Conservation (phyloP, 1,284 basidiomycete species). For the Moesziomyces sp. region DNA sequence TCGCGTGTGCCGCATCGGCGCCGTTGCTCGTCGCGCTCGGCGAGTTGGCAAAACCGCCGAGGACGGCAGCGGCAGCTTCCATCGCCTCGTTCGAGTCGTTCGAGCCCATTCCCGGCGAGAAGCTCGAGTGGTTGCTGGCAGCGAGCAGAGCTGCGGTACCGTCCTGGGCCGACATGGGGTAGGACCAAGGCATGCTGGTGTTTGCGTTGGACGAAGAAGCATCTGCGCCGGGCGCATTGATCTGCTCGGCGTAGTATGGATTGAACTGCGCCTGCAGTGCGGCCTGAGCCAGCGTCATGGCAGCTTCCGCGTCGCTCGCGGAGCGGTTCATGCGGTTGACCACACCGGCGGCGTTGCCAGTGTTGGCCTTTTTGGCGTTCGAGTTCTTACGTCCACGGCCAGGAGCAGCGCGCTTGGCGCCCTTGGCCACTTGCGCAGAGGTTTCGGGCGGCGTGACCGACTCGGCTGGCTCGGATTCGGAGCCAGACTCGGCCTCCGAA, state of each 20-base stretch:
- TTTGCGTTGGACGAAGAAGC: conserved; percentile 11
- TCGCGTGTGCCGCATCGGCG: conserved; percentile 21
- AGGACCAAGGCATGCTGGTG: conserved; percentile 32
- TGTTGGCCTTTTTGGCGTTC: conserved; percentile 43
- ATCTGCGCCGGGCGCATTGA: conserved; percentile 16
- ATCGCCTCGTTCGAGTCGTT: conserved; percentile 53
- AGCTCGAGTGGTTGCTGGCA: conserved; percentile 44
- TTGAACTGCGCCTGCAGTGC: conserved; percentile 54
- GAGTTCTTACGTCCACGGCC: conserved; percentile 43
- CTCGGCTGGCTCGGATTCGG: conserved; percentile 35
- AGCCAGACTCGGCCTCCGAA: conserved; percentile 32
- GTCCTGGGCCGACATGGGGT: conserved; percentile 43
- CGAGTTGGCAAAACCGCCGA: conserved; percentile 47
- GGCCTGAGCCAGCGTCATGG: conserved; percentile 57
- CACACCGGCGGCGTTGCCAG: conserved; percentile 35
- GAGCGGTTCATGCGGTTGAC: conserved; percentile 50
- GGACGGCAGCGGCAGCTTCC: conserved; percentile 49
- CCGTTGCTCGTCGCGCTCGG: conserved; percentile 9
- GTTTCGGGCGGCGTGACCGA: conserved; percentile 36
- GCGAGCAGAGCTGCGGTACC: conserved; percentile 45
- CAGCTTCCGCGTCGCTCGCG: conserved; percentile 57
- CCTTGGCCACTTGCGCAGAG: conserved; percentile 36
- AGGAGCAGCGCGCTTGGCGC: conserved; percentile 37
- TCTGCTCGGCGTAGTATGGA: conserved; percentile 44
- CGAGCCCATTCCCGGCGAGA: conserved; percentile 43